These are phyloP conservation scores for Sphagnum magellanicum DNA, from an alignment of 228 moss, liverwort and hornwort species.

Conservation along the genomic window DNA sequence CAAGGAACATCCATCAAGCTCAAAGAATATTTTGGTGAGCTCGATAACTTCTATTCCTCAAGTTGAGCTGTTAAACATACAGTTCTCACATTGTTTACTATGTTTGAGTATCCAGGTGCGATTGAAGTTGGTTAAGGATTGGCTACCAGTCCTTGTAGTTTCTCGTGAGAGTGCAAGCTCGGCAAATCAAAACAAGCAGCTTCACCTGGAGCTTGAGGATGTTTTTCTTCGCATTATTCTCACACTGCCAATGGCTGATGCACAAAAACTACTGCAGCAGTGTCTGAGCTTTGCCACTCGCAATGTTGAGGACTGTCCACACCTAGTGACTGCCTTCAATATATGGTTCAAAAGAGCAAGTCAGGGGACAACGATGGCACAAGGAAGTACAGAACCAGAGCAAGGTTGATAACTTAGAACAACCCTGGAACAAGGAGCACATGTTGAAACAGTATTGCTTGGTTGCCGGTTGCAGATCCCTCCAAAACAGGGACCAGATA, in stretches of 20 bases:
- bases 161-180: conserved; percentile 57
- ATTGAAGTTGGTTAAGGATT: conserved; percentile 70
- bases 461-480: no score
- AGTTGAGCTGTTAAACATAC: no score
- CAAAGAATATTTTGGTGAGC: no score
- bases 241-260: conserved; percentile 76
- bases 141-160: conserved; percentile 79
- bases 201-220: conserved; percentile 77
- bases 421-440: neutral
- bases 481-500: no score
- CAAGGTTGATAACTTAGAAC: conserved; percentile 7
- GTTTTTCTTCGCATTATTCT: conserved; percentile 78
- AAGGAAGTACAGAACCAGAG: conserved; percentile 22
- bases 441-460: no score
- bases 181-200: conserved; percentile 61
- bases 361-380: conserved; percentile 25
- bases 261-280: conserved; percentile 79
- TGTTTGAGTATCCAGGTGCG: conserved; percentile 32
- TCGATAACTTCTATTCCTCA: no score
- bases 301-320: conserved; percentile 73
- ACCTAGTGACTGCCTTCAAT: conserved; percentile 74
- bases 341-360: conserved; percentile 83
- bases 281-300: conserved; percentile 89
- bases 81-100: no score
- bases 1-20: no score